Evolutionary conservation across 805 yeast species (phyloP).

Genomic region (Suhomyces sp.): DNA sequence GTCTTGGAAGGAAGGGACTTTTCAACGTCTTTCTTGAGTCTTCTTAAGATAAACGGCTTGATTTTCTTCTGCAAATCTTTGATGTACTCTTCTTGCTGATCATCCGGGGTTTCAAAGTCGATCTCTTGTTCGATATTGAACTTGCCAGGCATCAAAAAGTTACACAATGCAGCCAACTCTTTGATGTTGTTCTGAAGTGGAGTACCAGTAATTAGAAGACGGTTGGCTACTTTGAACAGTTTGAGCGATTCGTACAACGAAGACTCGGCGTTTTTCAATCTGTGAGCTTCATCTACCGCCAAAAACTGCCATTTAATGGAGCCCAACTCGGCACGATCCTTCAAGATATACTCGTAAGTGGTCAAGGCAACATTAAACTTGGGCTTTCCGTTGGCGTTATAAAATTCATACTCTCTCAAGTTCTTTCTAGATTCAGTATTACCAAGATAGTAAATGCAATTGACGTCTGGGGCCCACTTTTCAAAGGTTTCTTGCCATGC

Average conservation of each 20-base stretch:
- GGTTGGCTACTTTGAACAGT: constrained; percentile 77
- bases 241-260: constrained; percentile 85
- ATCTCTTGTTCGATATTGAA: constrained; percentile 89
- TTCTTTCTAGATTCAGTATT: constrained; percentile 80
- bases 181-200: constrained; percentile 95
- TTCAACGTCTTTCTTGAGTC: constrained; percentile 96
- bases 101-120: constrained; percentile 87
- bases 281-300: constrained; percentile 98
- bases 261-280: constrained; percentile 90
- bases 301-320: constrained; percentile 88
- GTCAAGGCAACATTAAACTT: constrained; percentile 91
- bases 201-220: constrained; percentile 94
- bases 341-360: constrained; percentile 93
- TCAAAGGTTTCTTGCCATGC: constrained; percentile 99
- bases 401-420: constrained; percentile 84
- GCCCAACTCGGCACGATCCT: constrained; percentile 81
- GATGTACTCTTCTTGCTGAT: constrained; percentile 83
- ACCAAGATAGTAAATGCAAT: constrained; percentile 90
- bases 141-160: constrained; percentile 94
- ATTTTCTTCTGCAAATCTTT: constrained; percentile 78
- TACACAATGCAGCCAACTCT: constrained; percentile 91
- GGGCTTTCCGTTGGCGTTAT: constrained; percentile 60
- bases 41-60: constrained; percentile 88
- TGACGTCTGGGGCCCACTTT: constrained; percentile 94
- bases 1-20: constrained; percentile 94